Conservation (phyloP, 192 early-diverging fungal genomes). For the Linnemannia elongata region DNA sequence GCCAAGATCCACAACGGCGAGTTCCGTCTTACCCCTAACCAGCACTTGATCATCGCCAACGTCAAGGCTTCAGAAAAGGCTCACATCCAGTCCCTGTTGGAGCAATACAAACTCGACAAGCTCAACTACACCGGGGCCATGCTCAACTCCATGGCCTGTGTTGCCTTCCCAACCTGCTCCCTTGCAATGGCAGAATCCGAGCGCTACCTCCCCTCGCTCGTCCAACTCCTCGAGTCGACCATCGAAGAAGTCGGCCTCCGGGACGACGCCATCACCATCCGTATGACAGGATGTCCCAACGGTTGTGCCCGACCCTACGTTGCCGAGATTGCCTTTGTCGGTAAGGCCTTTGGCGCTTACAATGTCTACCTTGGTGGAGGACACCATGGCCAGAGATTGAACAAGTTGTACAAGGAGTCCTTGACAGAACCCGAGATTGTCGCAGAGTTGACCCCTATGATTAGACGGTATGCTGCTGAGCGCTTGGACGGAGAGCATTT, state of each 20-base stretch:
- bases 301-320: conserved; percentile 95
- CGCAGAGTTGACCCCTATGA: conserved; percentile 79
- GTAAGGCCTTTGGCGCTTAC: conserved; percentile 95
- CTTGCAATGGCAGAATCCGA: conserved; percentile 98
- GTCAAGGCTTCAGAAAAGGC: conserved; percentile 79
- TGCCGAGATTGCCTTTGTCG: conserved; percentile 95
- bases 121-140: conserved; percentile 83
- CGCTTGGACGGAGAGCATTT: conserved; percentile 84
- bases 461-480: conserved; percentile 84
- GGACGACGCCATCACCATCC: conserved; percentile 91
- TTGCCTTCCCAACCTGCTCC: conserved; percentile 94
- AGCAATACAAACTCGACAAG: conserved; percentile 87
- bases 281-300: conserved; percentile 99
- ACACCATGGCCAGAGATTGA: conserved; percentile 87
- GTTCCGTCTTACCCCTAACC: conserved; percentile 94
- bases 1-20: conserved; percentile 80
- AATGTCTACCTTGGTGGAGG: conserved; percentile 96
- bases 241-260: conserved; percentile 87
- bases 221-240: conserved; percentile 82
- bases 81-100: conserved; percentile 77
- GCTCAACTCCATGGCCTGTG: conserved; percentile 95
- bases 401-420: conserved; percentile 93
- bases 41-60: conserved; percentile 88
- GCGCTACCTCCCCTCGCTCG: conserved; percentile 91
- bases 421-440: conserved; percentile 93